phyloP scores from a whole-genome alignment of 2,329 filamentous ascomycete species.

The Rutstroemia sp. region DNA sequence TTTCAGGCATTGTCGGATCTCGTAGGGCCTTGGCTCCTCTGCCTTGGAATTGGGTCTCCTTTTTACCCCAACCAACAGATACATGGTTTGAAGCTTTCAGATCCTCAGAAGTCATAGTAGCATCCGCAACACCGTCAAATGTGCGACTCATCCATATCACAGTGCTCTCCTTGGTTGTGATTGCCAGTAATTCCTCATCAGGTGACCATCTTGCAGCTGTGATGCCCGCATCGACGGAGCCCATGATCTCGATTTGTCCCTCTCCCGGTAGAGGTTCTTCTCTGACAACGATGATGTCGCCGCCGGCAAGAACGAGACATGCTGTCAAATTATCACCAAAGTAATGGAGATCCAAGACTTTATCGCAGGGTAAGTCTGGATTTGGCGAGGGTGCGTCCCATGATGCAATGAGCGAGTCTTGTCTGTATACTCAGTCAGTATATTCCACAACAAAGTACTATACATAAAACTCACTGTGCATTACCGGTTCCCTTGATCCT shows the following conservation, averaged over 20 bases:
- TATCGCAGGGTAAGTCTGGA: constrained; percentile 68
- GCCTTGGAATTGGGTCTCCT: constrained; percentile 95
- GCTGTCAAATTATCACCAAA: constrained; percentile 72
- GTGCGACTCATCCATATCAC: constrained; percentile 87
- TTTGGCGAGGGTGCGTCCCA: constrained; percentile 84
- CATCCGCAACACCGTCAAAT: constrained; percentile 77
- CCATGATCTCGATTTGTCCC: constrained; percentile 88
- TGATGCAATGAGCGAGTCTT: constrained; percentile 52
- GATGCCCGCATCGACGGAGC: constrained; percentile 88
- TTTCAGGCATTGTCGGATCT: constrained; percentile 92
- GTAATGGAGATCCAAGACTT: constrained; percentile 72
- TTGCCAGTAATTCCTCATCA: constrained; percentile 82
- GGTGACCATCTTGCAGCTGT: constrained; percentile 87
- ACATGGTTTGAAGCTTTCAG: constrained; percentile 87
- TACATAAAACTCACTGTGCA: constrained; percentile 18
- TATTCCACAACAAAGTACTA: not conserved
- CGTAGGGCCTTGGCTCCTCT: constrained; percentile 77
- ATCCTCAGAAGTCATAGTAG: constrained; percentile 65
- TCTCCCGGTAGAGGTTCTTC: constrained; percentile 60
- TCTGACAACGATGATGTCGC: constrained; percentile 80
- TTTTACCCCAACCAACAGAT: constrained; percentile 96
- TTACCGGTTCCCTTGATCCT: constrained; percentile 41
- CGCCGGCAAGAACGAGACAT: constrained; percentile 79
- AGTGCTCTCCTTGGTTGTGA: constrained; percentile 72
- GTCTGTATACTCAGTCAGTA: constrained; percentile 29